phyloP scores from a whole-genome alignment of 768 basidiomycete species.

The Aureoboletus auriporus region DNA sequence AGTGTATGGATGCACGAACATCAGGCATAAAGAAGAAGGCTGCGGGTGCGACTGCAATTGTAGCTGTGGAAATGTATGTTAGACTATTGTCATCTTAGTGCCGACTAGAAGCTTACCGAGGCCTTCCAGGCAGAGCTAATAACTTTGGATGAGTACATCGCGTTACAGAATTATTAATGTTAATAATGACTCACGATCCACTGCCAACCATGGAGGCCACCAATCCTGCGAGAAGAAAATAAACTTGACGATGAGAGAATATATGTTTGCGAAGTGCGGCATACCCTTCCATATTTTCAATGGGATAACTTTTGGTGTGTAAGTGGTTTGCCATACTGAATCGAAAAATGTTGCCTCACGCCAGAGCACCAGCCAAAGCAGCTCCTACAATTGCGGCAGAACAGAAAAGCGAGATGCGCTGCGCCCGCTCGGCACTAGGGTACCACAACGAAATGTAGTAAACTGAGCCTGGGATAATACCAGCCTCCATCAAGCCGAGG shows the following conservation, averaged over 20 bases:
- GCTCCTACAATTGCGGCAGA: constrained; percentile 53
- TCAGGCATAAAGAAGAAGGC: constrained; percentile 50
- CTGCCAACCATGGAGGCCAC: constrained; percentile 34
- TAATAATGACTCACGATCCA: constrained; percentile 31
- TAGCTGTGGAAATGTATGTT: constrained; percentile 5
- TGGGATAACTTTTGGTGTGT: constrained; percentile 29
- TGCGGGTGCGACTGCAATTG: constrained; percentile 12
- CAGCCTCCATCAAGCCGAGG: constrained; percentile 45
- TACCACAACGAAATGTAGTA: constrained; percentile 56
- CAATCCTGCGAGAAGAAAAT: constrained; percentile 13
- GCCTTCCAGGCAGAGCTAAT: constrained; percentile 31
- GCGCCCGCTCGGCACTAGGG: constrained; percentile 49
- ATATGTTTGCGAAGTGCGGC: constrained; percentile 16
- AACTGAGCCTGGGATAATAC: constrained; percentile 37
- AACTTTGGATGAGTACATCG: constrained; percentile 1
- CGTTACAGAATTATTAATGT: not conserved
- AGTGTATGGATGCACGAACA: constrained; percentile 26
- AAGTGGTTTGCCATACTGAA: not conserved
- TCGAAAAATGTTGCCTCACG: constrained; percentile 29
- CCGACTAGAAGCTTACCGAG: constrained; percentile 8
- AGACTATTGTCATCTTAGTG: not conserved
- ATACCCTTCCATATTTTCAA: constrained; percentile 32
- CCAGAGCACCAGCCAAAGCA: constrained; percentile 43
- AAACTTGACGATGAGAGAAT: not conserved
- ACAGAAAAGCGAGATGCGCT: constrained; percentile 55